These are phyloP conservation scores for Scytalidium sp. DNA, from an alignment of 2,329 filamentous ascomycete genomes.

Conservation along the genomic window DNA sequence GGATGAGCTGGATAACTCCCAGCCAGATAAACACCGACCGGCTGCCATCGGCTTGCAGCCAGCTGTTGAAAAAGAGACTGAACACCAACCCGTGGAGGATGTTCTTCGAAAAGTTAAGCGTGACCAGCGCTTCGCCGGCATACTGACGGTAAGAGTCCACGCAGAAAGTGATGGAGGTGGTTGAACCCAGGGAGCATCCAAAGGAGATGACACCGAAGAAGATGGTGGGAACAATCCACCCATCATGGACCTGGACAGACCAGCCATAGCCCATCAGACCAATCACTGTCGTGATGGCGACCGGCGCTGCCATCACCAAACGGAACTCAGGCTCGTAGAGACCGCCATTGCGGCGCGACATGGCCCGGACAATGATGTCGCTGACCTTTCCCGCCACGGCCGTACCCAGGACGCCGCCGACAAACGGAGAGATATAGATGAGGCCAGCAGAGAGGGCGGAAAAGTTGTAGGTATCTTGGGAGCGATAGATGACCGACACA, in stretches of 20 bases:
- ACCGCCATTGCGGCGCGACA: constrained; percentile 85
- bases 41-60: constrained; percentile 73
- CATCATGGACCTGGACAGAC: constrained; percentile 71
- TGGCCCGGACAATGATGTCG: constrained; percentile 77
- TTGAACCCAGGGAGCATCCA: constrained; percentile 85
- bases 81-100: constrained; percentile 89
- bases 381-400: constrained; percentile 86
- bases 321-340: constrained; percentile 94
- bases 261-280: constrained; percentile 97
- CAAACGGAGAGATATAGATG: constrained; percentile 85
- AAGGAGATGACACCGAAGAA: constrained; percentile 94
- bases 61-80: constrained; percentile 80
- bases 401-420: constrained; percentile 87
- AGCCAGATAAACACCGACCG: constrained; percentile 79
- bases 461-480: constrained; percentile 72
- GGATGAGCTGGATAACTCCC: constrained; percentile 79
- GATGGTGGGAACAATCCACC: constrained; percentile 87
- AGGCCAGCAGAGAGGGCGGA: constrained; percentile 76
- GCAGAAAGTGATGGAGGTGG: constrained; percentile 89
- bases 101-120: constrained; percentile 93
- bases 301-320: constrained; percentile 80
- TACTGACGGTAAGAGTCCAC: constrained; percentile 93
- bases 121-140: constrained; percentile 90
- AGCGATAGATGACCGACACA: constrained; percentile 75
- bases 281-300: constrained; percentile 73